These are phyloP conservation scores for Beverwykella pulmonaria DNA, from an alignment of 495 filamentous ascomycete genomes.

Conservation along the genomic window DNA sequence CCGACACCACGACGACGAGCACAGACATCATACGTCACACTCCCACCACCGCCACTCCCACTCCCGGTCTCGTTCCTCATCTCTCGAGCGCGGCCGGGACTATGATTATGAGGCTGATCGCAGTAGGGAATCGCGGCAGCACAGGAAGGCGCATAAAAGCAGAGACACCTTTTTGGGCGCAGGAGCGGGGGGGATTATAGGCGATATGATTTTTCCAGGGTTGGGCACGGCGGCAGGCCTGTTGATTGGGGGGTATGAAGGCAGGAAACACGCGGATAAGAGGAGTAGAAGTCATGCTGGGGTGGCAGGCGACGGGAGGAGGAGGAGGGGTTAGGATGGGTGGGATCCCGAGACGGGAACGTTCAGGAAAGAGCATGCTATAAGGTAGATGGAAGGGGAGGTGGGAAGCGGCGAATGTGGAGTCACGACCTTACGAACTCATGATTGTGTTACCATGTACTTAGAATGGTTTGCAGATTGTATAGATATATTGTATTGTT, in stretches of 20 bases:
- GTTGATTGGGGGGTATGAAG: slow-evolving; percentile 43
- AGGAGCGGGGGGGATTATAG: slow-evolving; percentile 42
- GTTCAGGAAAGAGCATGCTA: slow-evolving; percentile 20
- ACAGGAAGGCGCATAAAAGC: slow-evolving; percentile 23
- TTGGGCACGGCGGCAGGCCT: slow-evolving; percentile 43
- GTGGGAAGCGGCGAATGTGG: not conserved
- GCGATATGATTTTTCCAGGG: slow-evolving; percentile 46
- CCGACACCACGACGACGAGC: slow-evolving; percentile 5
- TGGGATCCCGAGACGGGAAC: slow-evolving; percentile 29
- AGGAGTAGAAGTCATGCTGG: slow-evolving; percentile 26
- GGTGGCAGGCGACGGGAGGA: not conserved
- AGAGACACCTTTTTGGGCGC: slow-evolving; percentile 44
- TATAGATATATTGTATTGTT: no score
- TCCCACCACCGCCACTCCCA: not conserved
- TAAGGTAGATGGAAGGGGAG: slow-evolving; percentile 5
- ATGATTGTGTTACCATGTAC: no score
- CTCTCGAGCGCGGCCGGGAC: slow-evolving; percentile 12
- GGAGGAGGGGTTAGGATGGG: slow-evolving; percentile 1
- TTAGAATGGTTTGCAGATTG: no score
- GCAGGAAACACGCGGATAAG: slow-evolving; percentile 42
- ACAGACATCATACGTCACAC: slow-evolving; percentile 13
- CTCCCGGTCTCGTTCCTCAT: not conserved
- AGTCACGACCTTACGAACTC: no score
- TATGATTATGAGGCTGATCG: slow-evolving; percentile 2
- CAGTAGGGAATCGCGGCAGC: slow-evolving; percentile 7